Percentiles rank a stretch among this genome's conserved stretches.
phyloP scores from a whole-genome alignment of 768 basidiomycete species.

The Mrakia hoshinonis region DNA sequence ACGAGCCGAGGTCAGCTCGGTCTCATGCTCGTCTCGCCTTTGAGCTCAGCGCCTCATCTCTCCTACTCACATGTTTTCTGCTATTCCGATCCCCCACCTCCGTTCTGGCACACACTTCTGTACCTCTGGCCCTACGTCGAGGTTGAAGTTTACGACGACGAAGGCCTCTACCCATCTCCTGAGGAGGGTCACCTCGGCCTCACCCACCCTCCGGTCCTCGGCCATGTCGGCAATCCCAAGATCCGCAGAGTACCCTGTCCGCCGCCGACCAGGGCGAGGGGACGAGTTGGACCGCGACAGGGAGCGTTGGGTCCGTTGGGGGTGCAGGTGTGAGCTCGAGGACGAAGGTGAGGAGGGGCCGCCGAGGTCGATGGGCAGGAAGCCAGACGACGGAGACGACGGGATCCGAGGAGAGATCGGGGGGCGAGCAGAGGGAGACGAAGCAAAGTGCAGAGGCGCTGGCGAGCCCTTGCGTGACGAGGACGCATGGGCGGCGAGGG shows the following conservation, averaged over 20 bases:
- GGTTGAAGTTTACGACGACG: slow-evolving; percentile 26
- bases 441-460: background rate
- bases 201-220: background rate
- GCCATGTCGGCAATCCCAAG: background rate
- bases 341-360: background rate
- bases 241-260: background rate
- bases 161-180: slow-evolving; percentile 20
- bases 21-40: no score
- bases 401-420: background rate
- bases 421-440: background rate
- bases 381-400: slow-evolving; percentile 3
- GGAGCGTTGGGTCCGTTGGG: background rate
- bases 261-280: slow-evolving; percentile 4
- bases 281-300: slow-evolving; percentile 26
- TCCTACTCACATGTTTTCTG: slow-evolving; percentile 20
- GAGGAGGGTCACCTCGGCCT: slow-evolving; percentile 2
- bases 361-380: slow-evolving; percentile 1
- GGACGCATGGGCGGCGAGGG: background rate
- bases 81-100: slow-evolving; percentile 23
- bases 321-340: background rate
- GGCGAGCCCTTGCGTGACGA: background rate
- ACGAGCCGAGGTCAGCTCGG: background rate
- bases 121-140: slow-evolving; percentile 27
- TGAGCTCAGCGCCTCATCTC: background rate
- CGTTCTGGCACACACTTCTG: slow-evolving; percentile 13